Conservation (phyloP, 805 yeast genomes). For the Priceomyces medius region DNA sequence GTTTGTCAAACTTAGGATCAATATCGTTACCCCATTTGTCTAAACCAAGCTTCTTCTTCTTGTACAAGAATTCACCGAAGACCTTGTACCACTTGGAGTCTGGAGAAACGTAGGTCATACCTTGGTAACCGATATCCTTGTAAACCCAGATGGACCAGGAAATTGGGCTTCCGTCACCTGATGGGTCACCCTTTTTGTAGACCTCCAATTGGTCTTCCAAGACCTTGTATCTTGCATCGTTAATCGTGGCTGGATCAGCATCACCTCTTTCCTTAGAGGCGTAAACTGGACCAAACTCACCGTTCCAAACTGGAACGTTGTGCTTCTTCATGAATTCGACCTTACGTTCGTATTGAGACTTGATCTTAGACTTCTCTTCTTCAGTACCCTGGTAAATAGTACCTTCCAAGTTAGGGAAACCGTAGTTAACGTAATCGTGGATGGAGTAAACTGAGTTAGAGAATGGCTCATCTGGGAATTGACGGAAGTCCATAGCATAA, state of each 20-base stretch:
- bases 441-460: constrained; percentile 50
- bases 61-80: constrained; percentile 41
- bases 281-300: constrained; percentile 54
- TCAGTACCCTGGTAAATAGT: constrained; percentile 33
- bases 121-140: constrained; percentile 54
- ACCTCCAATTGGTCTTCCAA: constrained; percentile 46
- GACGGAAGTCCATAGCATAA: constrained; percentile 50
- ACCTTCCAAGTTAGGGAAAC: constrained; percentile 43
- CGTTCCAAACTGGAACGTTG: constrained; percentile 53
- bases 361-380: constrained; percentile 34
- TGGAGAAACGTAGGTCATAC: constrained; percentile 47
- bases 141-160: constrained; percentile 55
- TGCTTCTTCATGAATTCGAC: constrained; percentile 39
- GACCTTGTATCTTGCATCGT: constrained; percentile 40
- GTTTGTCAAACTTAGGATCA: constrained; percentile 34
- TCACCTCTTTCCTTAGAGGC: constrained; percentile 45
- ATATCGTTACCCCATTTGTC: constrained; percentile 53
- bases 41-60: constrained; percentile 45
- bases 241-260: constrained; percentile 33
- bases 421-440: constrained; percentile 47
- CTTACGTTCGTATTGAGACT: constrained; percentile 42
- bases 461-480: constrained; percentile 39
- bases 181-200: constrained; percentile 47
- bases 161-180: constrained; percentile 46
- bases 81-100: constrained; percentile 42